Evolutionary conservation across 192 early-diverging fungal genomes (phyloP).

Genomic region (Entomortierella lignicola): DNA sequence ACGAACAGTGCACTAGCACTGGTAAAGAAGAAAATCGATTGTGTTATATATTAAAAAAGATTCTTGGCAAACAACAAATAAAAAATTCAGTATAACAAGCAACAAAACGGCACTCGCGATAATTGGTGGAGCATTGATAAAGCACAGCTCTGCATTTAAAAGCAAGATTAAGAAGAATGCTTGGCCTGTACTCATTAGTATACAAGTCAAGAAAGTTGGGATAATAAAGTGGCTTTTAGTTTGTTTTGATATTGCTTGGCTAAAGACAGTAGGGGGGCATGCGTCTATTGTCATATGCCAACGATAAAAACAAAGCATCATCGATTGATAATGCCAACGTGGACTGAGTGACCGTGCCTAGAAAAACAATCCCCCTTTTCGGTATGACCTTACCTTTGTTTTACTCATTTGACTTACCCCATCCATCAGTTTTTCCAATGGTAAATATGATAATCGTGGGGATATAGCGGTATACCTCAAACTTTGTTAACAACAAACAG

Average conservation of each 20-base stretch:
- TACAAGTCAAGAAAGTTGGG: not conserved
- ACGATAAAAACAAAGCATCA: not conserved
- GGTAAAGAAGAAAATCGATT: too few species aligned
- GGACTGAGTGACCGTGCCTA: too few species aligned
- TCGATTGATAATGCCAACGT: too few species aligned
- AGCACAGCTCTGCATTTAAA: not conserved
- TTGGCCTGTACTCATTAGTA: not conserved
- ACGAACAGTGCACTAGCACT: too few species aligned
- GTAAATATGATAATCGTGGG: too few species aligned
- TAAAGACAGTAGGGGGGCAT: not conserved
- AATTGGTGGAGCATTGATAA: not conserved
- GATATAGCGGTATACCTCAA: too few species aligned
- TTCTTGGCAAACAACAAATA: conserved; percentile 3
- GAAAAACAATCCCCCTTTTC: too few species aligned
- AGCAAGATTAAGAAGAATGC: not conserved
- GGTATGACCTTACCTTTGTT: too few species aligned
- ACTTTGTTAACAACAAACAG: too few species aligned
- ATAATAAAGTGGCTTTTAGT: not conserved
- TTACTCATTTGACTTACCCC: too few species aligned
- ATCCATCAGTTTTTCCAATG: too few species aligned
- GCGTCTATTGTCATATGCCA: conserved; percentile 10
- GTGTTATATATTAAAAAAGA: too few species aligned
- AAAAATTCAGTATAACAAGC: not conserved
- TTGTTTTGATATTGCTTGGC: not conserved
- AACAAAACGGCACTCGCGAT: not conserved